Evolutionary conservation across 2,329 filamentous ascomycete genomes (phyloP).

Genomic region (Colletotrichum karsti): DNA sequence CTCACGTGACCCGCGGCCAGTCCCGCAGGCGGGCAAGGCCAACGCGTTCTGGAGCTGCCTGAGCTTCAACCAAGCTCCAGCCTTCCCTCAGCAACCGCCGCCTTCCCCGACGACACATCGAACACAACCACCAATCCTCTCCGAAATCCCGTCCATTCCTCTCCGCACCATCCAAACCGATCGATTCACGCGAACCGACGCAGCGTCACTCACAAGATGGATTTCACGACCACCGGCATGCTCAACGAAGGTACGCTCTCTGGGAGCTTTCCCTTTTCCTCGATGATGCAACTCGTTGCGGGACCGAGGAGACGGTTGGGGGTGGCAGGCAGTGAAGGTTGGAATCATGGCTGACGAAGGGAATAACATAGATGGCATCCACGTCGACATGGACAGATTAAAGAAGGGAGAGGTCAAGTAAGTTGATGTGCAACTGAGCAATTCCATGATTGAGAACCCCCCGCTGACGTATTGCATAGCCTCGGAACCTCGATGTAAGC

Average conservation of each 20-base stretch:
- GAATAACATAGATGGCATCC: slow-evolving; percentile 84
- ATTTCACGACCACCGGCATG: slow-evolving; percentile 69
- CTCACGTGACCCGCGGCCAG: slow-evolving; percentile 37
- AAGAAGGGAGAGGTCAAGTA: slow-evolving; percentile 99
- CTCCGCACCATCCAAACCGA: slow-evolving; percentile 30
- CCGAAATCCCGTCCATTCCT: neutral
- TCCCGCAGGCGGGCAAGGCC: slow-evolving; percentile 24
- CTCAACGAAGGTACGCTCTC: slow-evolving; percentile 69
- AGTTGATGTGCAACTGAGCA: no score
- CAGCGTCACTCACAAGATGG: slow-evolving; percentile 51
- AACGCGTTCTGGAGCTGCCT: slow-evolving; percentile 58
- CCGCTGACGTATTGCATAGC: slow-evolving; percentile 58
- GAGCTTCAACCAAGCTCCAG: slow-evolving; percentile 49
- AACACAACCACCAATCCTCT: slow-evolving; percentile 12
- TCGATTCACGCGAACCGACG: neutral
- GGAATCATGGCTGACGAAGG: neutral
- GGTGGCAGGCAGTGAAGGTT: neutral
- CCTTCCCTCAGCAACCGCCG: slow-evolving; percentile 32
- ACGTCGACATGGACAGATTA: slow-evolving; percentile 97
- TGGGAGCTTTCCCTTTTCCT: neutral
- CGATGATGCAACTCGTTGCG: slow-evolving; percentile 10
- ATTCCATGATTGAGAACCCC: no score
- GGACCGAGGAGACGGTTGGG: neutral
- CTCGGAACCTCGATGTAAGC: slow-evolving; percentile 96
- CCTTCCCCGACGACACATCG: slow-evolving; percentile 32